A percentile compares a stretch with the other conserved stretches of the same genome.
Conservation (phyloP, 106 monocot genomes). For the Alisma plantagoaquatica region DNA sequence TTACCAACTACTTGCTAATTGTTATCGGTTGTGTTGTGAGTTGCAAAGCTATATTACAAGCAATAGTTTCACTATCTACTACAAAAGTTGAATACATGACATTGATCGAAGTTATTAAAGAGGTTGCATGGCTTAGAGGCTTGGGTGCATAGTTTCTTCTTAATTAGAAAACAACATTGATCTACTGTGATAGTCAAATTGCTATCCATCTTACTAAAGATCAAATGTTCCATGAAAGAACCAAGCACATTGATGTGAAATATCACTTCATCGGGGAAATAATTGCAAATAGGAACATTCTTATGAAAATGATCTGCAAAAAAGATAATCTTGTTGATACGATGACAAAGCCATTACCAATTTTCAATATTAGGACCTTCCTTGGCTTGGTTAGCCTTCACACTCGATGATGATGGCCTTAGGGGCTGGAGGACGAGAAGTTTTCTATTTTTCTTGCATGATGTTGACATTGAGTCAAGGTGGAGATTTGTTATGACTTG, state of each 20-base stretch:
- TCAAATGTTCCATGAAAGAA: too few species aligned
- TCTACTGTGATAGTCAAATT: too few species aligned
- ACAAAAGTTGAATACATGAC: background rate
- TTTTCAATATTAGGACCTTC: background rate
- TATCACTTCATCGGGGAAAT: background rate
- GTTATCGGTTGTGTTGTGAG: background rate
- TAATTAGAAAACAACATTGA: background rate
- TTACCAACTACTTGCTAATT: background rate
- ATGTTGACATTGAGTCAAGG: too few species aligned
- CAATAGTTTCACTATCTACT: background rate
- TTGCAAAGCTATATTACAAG: background rate
- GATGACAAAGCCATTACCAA: background rate
- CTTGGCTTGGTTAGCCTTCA: background rate
- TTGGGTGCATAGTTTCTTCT: background rate
- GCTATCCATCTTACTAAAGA: too few species aligned
- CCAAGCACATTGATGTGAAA: too few species aligned
- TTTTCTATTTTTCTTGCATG: too few species aligned
- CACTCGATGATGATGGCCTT: background rate
- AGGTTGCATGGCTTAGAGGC: background rate
- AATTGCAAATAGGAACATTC: background rate
- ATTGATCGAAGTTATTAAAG: background rate
- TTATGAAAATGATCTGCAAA: background rate
- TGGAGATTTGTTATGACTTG: too few species aligned
- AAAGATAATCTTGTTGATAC: too few species aligned
- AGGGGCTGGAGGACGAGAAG: constrained; percentile 1